Evolutionary conservation across 1,139 yeast species (phyloP).

Genomic region (Taphrina betulina): DNA sequence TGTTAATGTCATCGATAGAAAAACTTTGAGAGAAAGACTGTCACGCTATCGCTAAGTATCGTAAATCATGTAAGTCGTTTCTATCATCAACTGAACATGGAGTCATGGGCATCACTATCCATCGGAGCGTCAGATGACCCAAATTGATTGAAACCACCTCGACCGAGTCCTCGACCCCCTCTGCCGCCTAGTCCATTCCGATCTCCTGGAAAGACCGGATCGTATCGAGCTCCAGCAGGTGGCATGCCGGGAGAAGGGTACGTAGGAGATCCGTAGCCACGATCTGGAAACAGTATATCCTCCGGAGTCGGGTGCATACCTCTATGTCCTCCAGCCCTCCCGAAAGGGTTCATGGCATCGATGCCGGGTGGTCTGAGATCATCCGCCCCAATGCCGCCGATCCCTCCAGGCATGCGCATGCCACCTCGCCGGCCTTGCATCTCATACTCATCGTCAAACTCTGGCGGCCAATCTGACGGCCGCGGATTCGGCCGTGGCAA

Average conservation of each 20-base stretch:
- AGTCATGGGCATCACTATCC: background rate
- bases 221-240: slow-evolving; percentile 35
- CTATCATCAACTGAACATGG: background rate
- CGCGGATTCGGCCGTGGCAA: slow-evolving; percentile 10
- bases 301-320: slow-evolving; percentile 40
- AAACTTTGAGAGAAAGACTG: too few species aligned
- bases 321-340: slow-evolving; percentile 33
- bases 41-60: too few species aligned
- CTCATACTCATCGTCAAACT: slow-evolving; percentile 39
- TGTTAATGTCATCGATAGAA: too few species aligned
- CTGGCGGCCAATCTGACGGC: slow-evolving; percentile 37
- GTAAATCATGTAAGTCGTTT: too few species aligned
- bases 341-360: slow-evolving; percentile 36
- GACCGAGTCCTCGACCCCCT: slow-evolving; percentile 21
- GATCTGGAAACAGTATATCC: slow-evolving; percentile 38
- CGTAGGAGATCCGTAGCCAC: slow-evolving; percentile 16
- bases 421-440: slow-evolving; percentile 32
- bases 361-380: slow-evolving; percentile 40
- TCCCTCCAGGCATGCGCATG: slow-evolving; percentile 17
- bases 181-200: slow-evolving; percentile 9
- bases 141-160: slow-evolving; percentile 17
- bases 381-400: slow-evolving; percentile 39
- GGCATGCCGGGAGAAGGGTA: slow-evolving; percentile 12
- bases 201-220: slow-evolving; percentile 36
- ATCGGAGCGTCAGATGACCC: background rate